A percentile compares a stretch with the other conserved stretches of the same genome.
phyloP scores from a whole-genome alignment of 768 basidiomycete species.

The Chalciporus sphaerocephalus region DNA sequence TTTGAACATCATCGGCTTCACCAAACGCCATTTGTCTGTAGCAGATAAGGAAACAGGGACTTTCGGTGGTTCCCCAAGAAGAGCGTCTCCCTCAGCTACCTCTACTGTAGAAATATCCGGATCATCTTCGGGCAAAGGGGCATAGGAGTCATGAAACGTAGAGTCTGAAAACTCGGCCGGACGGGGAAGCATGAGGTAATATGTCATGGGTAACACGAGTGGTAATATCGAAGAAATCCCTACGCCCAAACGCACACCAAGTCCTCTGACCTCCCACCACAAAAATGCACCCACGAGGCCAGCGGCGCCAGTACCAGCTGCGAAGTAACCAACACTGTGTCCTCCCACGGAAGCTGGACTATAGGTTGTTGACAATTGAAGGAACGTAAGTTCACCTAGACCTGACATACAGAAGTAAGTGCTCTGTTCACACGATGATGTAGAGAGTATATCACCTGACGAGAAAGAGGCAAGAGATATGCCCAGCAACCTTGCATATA shows the following conservation, averaged over 20 bases:
- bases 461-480: conserved; percentile 84
- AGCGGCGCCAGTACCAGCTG: conserved; percentile 91
- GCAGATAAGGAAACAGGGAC: conserved; percentile 51
- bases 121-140: conserved; percentile 36
- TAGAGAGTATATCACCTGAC: conserved; percentile 49
- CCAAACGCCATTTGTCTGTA: conserved; percentile 75
- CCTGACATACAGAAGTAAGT: conserved; percentile 44
- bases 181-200: conserved; percentile 72
- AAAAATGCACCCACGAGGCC: conserved; percentile 88
- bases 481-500: conserved; percentile 71
- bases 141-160: conserved; percentile 33
- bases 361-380: conserved; percentile 86
- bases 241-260: conserved; percentile 82
- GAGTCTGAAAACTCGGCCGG: conserved; percentile 46
- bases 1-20: conserved; percentile 69
- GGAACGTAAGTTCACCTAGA: conserved; percentile 89
- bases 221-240: conserved; percentile 82
- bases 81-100: conserved; percentile 28
- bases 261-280: conserved; percentile 88
- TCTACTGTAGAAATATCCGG: conserved; percentile 14
- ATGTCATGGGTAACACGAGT: conserved; percentile 70
- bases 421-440: neutral
- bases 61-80: conserved; percentile 34
- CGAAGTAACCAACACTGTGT: conserved; percentile 85
- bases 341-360: conserved; percentile 67